Base-by-base conservation (phyloP, 306 rosid genomes). In the Begonia peltatifolia region DNA sequence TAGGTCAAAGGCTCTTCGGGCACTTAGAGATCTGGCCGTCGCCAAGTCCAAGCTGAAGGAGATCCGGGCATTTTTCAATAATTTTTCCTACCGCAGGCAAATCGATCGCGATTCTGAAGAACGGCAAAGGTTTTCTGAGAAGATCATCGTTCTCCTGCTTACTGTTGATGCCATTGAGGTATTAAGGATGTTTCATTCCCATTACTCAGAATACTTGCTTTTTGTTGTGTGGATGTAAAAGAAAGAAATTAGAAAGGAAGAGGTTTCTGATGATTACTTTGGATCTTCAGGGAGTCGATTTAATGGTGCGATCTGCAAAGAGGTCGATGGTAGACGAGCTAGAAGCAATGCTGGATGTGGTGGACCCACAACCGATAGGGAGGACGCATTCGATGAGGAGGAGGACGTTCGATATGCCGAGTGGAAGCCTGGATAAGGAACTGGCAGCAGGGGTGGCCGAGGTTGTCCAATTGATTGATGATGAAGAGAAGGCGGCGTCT, bases 101-200 rank as follows among this genome's bases (percentile, higher is more conserved):
- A 43, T 83, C 6, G 70, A 79, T 53, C 68, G 71, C 47, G 87
- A 87, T 65, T 70, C 83, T 6, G 96, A 54, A 48, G 92, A 81
- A 70, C 75, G 76, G 35, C 96, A 87, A 64, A 75, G 85, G 66
- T 87, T 87, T 58, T 44, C 87, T 15, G 96, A 87, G 69, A 87
- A 71, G 71, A 73, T 87, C 57, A 84, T 87, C 46, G 96, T 87
- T 70, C 74, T 87, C 58, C 92, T 87, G 14, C 92, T 87, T 54
- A 87, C 96, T 58, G 86, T 84, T 57, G 96, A 87, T 76, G 79
- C 85, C 46, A 79, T 87, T 56, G 94, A 87, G 94, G 95, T 86
- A 62, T 53, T 5, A 53, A 5, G n/a, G 13, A 9, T 44, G 35
- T 20, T 42, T 49, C 36, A n/a, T n/a, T n/a, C 11, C 56, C 41